phyloP scores from a whole-genome alignment of 2,329 filamentous ascomycete genomes.

The Tothia fuscella region DNA sequence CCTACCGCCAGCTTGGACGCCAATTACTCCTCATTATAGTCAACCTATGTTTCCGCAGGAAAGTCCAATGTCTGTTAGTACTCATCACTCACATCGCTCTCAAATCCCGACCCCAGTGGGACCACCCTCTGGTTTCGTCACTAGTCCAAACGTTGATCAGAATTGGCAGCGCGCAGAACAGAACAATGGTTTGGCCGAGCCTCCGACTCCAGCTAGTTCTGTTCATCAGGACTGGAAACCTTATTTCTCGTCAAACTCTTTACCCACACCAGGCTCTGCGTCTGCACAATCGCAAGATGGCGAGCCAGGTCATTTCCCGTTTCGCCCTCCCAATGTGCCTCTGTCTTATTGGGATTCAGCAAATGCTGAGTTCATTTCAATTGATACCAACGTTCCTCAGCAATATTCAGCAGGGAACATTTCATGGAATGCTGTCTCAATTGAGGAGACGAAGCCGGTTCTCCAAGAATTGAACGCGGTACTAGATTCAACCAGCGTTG shows the following conservation, averaged over 20 bases:
- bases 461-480: too few relatives aligned
- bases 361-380: neutral
- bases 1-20: conserved; percentile 5
- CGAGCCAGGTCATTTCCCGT: neutral
- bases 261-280: neutral
- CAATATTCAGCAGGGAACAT: too few relatives aligned
- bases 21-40: conserved; percentile 4
- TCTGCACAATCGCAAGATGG: conserved; percentile 2
- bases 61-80: neutral
- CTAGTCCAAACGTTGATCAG: neutral
- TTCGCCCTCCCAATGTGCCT: neutral
- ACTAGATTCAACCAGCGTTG: too few relatives aligned
- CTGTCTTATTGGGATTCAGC: neutral
- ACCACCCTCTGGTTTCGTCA: neutral
- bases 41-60: neutral
- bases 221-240: conserved; percentile 1
- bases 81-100: neutral
- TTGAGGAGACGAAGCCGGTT: too few relatives aligned
- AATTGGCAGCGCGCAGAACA: neutral
- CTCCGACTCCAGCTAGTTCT: neutral
- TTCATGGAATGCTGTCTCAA: too few relatives aligned
- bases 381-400: neutral
- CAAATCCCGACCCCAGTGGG: neutral
- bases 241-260: neutral
- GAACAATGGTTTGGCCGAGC: neutral